Evolutionary conservation across 192 early-diverging fungal species (phyloP).

Genomic region (Coemansia sp.): DNA sequence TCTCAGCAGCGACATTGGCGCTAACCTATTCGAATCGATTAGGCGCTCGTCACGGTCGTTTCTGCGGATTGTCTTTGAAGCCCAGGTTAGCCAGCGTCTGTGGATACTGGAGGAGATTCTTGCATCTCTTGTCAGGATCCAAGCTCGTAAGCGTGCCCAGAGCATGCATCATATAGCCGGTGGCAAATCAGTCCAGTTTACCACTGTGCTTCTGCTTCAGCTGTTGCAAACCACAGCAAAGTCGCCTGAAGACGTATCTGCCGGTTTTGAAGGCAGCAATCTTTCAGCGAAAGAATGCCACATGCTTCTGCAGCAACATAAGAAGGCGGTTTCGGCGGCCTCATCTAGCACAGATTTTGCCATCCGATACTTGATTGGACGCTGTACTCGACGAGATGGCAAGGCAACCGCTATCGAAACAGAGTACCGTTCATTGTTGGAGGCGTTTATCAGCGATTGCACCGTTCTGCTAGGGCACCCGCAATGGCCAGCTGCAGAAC

Average conservation of each 20-base stretch:
- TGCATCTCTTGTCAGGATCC: slow-evolving; percentile 68
- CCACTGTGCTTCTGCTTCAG: slow-evolving; percentile 70
- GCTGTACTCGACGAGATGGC: slow-evolving; percentile 53
- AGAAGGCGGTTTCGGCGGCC: slow-evolving; percentile 56
- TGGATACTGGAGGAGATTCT: slow-evolving; percentile 91
- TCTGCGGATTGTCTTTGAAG: slow-evolving; percentile 40
- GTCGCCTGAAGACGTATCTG: slow-evolving; percentile 37
- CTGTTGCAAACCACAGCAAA: slow-evolving; percentile 57
- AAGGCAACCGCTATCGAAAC: slow-evolving; percentile 55
- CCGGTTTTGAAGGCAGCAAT: slow-evolving; percentile 27
- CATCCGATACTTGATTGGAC: slow-evolving; percentile 61
- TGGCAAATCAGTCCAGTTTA: slow-evolving; percentile 68
- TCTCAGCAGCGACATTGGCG: slow-evolving; percentile 14
- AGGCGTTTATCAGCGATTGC: slow-evolving; percentile 71
- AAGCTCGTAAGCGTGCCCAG: slow-evolving; percentile 54
- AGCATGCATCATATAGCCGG: slow-evolving; percentile 61
- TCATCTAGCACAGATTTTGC: slow-evolving; percentile 58
- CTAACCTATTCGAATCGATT: slow-evolving; percentile 38
- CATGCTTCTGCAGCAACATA: slow-evolving; percentile 39
- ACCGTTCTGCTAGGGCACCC: slow-evolving; percentile 72
- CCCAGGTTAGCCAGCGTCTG: slow-evolving; percentile 57
- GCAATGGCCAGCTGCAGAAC: slow-evolving; percentile 88
- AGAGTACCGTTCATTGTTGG: slow-evolving; percentile 73
- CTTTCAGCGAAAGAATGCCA: slow-evolving; percentile 39
- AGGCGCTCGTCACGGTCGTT: slow-evolving; percentile 42